Percentiles rank a stretch among this genome's conserved stretches.
Conservation (phyloP, 441 rosid genomes). For the Gossypium lobatum region DNA sequence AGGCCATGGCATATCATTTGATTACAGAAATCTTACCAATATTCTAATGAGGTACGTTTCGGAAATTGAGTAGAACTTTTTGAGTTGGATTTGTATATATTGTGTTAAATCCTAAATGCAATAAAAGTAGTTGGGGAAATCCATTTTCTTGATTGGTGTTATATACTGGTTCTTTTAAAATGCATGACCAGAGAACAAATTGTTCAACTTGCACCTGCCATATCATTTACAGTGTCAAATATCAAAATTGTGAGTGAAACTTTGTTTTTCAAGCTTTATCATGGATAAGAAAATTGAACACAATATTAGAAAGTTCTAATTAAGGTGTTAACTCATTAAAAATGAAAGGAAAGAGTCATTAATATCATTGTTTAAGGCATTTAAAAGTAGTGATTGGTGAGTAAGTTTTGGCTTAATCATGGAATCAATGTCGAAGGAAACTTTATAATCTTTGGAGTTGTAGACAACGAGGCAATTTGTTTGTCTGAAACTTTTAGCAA, state of each 20-base stretch:
- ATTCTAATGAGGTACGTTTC: conserved; percentile 65
- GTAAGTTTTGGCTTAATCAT: background rate
- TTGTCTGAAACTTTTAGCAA: conserved; percentile 1
- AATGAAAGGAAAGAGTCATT: background rate
- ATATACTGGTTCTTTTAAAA: background rate
- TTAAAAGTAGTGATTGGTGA: background rate
- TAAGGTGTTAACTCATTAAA: background rate
- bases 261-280: conserved; percentile 1
- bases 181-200: background rate
- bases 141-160: background rate
- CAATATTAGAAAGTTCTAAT: background rate
- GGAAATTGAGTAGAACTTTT: background rate
- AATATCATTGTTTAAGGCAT: background rate
- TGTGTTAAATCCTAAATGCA: background rate
- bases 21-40: conserved; percentile 89
- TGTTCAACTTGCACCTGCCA: background rate
- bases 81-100: background rate
- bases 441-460: background rate
- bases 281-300: background rate
- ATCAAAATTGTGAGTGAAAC: background rate
- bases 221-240: background rate
- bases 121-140: background rate
- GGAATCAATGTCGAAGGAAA: background rate
- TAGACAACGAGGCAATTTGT: background rate
- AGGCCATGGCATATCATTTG: conserved; percentile 76